Evolutionary conservation across 2,329 filamentous ascomycete species (phyloP).

Genomic region (Xylaria sp.): DNA sequence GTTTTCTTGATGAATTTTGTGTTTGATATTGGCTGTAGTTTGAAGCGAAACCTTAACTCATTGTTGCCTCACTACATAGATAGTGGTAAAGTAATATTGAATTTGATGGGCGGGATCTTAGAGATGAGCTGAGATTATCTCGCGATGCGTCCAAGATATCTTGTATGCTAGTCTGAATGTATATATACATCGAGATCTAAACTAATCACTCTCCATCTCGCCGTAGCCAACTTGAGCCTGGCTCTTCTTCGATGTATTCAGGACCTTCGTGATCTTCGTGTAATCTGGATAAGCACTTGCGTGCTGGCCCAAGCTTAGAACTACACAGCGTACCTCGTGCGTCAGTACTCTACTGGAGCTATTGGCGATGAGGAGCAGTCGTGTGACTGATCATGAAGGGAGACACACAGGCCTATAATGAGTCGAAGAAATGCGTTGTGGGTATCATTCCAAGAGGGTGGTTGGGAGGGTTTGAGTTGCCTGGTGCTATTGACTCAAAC

Average conservation of each 20-base stretch:
- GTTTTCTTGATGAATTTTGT: background rate
- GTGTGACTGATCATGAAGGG: background rate
- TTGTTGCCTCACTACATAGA: background rate
- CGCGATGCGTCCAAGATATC: background rate
- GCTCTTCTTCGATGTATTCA: background rate
- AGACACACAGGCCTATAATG: conserved; percentile 1
- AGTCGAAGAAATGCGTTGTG: conserved; percentile 18
- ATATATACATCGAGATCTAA: conserved; percentile 2
- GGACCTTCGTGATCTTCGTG: background rate
- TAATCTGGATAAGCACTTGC: background rate
- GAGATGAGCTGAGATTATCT: conserved; percentile 19
- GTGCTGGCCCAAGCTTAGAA: background rate
- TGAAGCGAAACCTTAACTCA: background rate
- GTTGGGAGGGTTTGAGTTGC: background rate
- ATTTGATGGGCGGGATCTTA: background rate
- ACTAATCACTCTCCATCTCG: background rate
- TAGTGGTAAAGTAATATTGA: background rate
- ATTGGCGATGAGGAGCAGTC: background rate
- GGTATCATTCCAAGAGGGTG: conserved; percentile 5
- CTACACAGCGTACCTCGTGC: background rate
- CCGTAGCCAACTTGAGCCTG: background rate
- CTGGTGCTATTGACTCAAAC: conserved; percentile 22
- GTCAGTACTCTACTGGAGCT: background rate
- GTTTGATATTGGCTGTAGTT: no score
- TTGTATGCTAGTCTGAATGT: background rate